Conservation (phyloP, 768 basidiomycete species). For the Tephrocybe sp. region DNA sequence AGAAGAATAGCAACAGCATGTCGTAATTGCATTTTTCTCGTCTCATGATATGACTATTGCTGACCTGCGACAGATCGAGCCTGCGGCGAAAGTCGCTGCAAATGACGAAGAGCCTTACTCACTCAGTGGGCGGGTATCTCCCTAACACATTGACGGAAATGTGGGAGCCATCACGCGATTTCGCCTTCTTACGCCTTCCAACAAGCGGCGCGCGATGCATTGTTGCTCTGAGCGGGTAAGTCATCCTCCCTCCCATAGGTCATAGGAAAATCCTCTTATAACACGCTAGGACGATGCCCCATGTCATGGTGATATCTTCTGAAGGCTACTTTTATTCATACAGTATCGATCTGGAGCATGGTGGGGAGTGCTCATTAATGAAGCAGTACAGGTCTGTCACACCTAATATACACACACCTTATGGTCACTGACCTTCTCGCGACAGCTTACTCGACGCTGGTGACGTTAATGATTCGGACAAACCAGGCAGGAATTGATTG, state of each 20-base stretch:
- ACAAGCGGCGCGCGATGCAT: slow-evolving; percentile 77
- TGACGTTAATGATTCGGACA: not conserved
- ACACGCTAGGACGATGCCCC: slow-evolving; percentile 76
- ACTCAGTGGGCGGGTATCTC: slow-evolving; percentile 82
- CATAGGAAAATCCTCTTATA: not conserved
- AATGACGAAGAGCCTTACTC: slow-evolving; percentile 70
- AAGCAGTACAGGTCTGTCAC: slow-evolving; percentile 80
- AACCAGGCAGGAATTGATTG: not conserved
- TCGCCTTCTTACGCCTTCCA: slow-evolving; percentile 87
- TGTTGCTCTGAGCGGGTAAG: slow-evolving; percentile 87
- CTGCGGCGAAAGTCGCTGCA: slow-evolving; percentile 73
- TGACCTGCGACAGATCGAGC: slow-evolving; percentile 33
- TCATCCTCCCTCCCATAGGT: slow-evolving; percentile 14
- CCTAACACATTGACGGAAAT: slow-evolving; percentile 91
- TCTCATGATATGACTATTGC: not conserved
- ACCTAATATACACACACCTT: not conserved
- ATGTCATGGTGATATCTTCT: slow-evolving; percentile 95
- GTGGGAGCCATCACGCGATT: slow-evolving; percentile 96
- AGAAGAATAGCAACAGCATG: slow-evolving; percentile 64
- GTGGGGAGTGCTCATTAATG: slow-evolving; percentile 92
- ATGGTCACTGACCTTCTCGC: not conserved
- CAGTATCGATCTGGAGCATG: slow-evolving; percentile 92
- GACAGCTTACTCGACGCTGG: not conserved
- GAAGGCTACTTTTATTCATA: slow-evolving; percentile 97
- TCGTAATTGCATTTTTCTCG: slow-evolving; percentile 41